Evolutionary conservation across 345 rosid genomes (phyloP), one percentile per base, ranked within the genome.

Genomic region (Lepidium sativum): DNA sequence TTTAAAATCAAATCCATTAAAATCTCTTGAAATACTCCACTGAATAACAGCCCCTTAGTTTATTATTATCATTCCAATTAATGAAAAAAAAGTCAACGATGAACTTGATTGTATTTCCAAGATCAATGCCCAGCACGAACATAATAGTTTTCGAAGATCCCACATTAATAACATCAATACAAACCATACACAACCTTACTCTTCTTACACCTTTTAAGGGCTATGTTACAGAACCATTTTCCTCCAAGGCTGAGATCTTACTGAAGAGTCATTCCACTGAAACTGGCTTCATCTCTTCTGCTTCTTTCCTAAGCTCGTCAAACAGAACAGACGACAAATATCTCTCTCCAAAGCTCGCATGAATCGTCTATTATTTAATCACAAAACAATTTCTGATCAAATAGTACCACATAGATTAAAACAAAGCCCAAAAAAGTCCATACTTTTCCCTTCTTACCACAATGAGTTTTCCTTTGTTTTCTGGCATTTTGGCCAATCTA

Each of bases 261-360:
- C 27, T 33, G 6, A 10, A 53, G 9, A 10, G 29, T 76, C 73
- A 89, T 66, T 92, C 96, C 1, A 92, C 98, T 8, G 90, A 33
- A 73, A 89, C 99, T 15, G 97, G 96, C 41, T 90, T 83, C 99
- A 90, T 87, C 72, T 79, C 87, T 60, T 83, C 84, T 54, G 97
- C 99, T 71, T 94, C 97, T 48, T 68, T 79, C 84, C 95, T 94
- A 64, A 94, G 79, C 53, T 89, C 99, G 72, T 90, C 63, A 66
- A 86, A 94, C 71, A 94, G 79, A 35, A 82, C 82, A 1, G 99
- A 87, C 7, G 99, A 87, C 73, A 89, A 34, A 61, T 92, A 92
- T 64, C 97, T 79, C 78, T 92, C 98, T 56, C 98, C 98, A 18
- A 89, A 92, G 78, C 98, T 92, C 9, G 97, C 83, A 76, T 87